Evolutionary conservation across 75 land plant species (phyloP).

Genomic region (Cunninghamia lanceolata): DNA sequence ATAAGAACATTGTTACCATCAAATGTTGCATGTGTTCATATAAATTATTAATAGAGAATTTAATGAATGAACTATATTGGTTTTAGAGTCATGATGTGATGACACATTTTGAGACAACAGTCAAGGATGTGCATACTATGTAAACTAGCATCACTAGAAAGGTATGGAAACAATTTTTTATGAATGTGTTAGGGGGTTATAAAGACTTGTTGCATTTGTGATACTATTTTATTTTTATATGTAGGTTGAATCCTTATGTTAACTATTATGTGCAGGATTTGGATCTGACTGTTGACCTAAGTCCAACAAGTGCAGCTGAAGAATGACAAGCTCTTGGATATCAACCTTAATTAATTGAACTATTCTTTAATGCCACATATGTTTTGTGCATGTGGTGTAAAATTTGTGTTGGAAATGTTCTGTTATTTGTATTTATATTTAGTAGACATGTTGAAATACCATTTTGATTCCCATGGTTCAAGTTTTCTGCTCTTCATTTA

Average conservation of each 20-base stretch:
- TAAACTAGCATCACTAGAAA: constrained; percentile 77
- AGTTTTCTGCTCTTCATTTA: not conserved
- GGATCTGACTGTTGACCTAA: constrained; percentile 69
- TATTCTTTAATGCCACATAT: not conserved
- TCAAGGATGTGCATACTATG: constrained; percentile 66
- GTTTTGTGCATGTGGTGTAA: not conserved
- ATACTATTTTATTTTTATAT: not conserved
- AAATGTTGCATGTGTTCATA: not conserved
- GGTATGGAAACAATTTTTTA: constrained; percentile 34
- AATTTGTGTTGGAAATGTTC: not conserved
- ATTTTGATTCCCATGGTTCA: not conserved
- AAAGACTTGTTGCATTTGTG: not conserved
- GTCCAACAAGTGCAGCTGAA: constrained; percentile 82
- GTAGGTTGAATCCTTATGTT: not conserved
- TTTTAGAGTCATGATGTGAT: constrained; percentile 85
- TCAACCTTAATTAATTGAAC: not conserved
- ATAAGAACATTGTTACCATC: constrained; percentile 36
- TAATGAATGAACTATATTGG: not conserved
- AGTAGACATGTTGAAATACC: not conserved
- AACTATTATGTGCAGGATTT: constrained; percentile 35
- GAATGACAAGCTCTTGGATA: constrained; percentile 27
- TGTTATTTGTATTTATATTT: not conserved
- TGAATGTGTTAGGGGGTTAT: not conserved
- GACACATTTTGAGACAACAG: constrained; percentile 89
- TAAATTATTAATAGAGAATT: not conserved